phyloP scores from a whole-genome alignment of 2,329 filamentous ascomycete species.

The Colletotrichum tofieldiae region DNA sequence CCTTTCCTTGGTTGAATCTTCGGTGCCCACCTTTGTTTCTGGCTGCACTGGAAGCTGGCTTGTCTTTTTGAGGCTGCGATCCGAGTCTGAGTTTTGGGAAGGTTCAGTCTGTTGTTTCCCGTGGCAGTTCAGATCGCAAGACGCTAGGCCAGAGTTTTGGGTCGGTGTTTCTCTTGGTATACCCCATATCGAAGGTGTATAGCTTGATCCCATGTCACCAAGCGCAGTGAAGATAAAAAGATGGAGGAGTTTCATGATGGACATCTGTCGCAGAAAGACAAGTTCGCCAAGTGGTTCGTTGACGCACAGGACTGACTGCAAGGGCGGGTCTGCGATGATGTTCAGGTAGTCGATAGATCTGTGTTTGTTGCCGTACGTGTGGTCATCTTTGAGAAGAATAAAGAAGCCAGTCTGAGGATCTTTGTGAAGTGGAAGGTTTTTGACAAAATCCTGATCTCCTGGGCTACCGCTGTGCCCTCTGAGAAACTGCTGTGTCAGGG shows the following conservation, averaged over 20 bases:
- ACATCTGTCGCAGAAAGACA: background rate
- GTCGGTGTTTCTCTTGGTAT: too few species aligned
- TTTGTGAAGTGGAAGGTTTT: background rate
- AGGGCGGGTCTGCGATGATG: background rate
- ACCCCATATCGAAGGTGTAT: too few species aligned
- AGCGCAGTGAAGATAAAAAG: background rate
- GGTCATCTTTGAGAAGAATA: background rate
- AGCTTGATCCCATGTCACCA: background rate
- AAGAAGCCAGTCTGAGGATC: background rate
- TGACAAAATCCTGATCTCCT: background rate
- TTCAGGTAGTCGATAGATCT: too few species aligned
- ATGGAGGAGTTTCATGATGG: background rate
- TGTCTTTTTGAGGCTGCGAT: too few species aligned
- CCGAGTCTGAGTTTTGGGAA: too few species aligned
- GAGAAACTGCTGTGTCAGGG: constrained; percentile 54
- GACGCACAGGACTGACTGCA: background rate
- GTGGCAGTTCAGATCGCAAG: too few species aligned
- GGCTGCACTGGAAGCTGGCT: too few species aligned
- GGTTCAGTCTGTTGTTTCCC: too few species aligned
- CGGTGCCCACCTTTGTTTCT: background rate
- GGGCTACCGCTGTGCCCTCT: constrained; percentile 48
- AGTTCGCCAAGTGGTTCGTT: background rate
- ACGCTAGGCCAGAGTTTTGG: too few species aligned
- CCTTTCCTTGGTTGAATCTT: background rate
- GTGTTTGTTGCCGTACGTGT: background rate